phyloP scores from a whole-genome alignment of 371 early-diverging fungal species.

The Quaeritorhiza haematococci region DNA sequence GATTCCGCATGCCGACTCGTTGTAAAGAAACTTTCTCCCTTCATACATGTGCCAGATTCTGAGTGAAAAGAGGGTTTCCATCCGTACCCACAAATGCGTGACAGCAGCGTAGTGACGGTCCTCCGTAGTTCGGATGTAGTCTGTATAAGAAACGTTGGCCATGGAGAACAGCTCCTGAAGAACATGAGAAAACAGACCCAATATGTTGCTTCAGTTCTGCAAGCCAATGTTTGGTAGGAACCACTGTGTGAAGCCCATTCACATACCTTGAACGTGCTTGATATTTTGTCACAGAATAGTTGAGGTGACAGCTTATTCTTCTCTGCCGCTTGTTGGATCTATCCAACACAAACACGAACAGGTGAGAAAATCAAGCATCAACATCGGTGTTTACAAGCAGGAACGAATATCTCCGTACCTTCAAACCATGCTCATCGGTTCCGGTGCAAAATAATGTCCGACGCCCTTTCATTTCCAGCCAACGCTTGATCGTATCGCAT shows the following conservation, averaged over 20 bases:
- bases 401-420: conserved; percentile 44
- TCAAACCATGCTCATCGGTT: conserved; percentile 95
- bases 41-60: background rate
- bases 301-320: conserved; percentile 54
- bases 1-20: background rate
- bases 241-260: background rate
- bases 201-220: background rate
- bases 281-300: conserved; percentile 73
- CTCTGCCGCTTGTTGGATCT: conserved; percentile 90
- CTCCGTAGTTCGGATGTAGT: conserved; percentile 87
- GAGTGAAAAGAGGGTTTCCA: background rate
- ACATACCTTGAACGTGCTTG: conserved; percentile 66
- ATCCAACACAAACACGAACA: conserved; percentile 1
- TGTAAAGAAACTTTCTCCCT: background rate
- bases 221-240: background rate
- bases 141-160: conserved; percentile 70
- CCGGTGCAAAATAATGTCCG: conserved; percentile 68
- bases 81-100: conserved; percentile 63
- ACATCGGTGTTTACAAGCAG: no score
- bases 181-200: background rate
- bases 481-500: conserved; percentile 76
- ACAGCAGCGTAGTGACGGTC: conserved; percentile 68
- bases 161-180: conserved; percentile 54
- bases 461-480: conserved; percentile 63
- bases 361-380: background rate